phyloP scores from a whole-genome alignment of 129 eudicot species.

The Flaveria trinervia region DNA sequence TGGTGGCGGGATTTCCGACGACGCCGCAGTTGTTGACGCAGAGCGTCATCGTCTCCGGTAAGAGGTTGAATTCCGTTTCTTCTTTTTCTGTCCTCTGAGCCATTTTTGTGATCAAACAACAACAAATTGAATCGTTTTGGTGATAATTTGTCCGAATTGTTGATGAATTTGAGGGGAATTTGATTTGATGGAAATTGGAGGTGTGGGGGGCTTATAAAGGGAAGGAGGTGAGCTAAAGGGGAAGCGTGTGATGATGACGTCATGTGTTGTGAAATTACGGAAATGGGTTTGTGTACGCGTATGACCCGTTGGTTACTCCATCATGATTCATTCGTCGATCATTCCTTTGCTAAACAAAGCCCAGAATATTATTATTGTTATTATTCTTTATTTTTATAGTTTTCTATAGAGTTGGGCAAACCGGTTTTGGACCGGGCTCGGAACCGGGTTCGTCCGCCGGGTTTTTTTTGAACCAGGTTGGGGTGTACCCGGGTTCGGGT shows the following conservation, averaged over 20 bases:
- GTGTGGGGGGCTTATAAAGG: neutral
- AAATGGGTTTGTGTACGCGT: conserved; percentile 7
- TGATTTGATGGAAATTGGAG: neutral
- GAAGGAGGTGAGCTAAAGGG: neutral
- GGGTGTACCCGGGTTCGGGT: too few relatives aligned
- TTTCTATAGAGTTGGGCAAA: too few relatives aligned
- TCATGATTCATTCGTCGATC: conserved; percentile 15
- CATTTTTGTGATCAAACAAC: conserved; percentile 34
- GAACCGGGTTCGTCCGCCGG: too few relatives aligned
- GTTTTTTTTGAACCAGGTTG: too few relatives aligned
- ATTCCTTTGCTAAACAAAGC: neutral
- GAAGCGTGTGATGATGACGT: neutral
- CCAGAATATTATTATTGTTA: too few relatives aligned
- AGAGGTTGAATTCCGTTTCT: conserved; percentile 66
- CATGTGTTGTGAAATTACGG: neutral
- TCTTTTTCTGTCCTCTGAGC: conserved; percentile 75
- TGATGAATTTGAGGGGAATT: neutral
- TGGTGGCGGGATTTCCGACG: conserved; percentile 55
- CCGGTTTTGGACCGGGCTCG: too few relatives aligned
- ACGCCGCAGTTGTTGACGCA: conserved; percentile 76
- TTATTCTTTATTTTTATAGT: too few relatives aligned
- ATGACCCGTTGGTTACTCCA: conserved; percentile 8
- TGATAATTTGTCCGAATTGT: too few relatives aligned
- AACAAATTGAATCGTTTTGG: neutral
- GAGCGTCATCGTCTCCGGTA: conserved; percentile 52